Conservation (phyloP, 2,329 filamentous ascomycete genomes). For the Fusarium sp. region DNA sequence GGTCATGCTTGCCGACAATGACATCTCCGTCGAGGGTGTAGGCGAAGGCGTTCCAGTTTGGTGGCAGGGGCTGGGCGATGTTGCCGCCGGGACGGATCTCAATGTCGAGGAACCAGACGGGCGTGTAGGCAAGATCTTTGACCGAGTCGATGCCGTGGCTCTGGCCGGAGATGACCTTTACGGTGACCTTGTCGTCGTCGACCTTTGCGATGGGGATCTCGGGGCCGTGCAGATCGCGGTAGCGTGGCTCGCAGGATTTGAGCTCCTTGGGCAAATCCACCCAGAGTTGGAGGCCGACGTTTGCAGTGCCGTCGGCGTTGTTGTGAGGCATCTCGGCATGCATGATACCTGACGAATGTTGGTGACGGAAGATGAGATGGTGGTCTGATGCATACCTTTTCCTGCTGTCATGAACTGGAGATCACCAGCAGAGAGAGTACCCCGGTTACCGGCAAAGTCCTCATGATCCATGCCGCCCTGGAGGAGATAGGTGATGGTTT, state of each 20-base stretch:
- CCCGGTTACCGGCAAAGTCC: constrained; percentile 86
- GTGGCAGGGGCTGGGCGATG: constrained; percentile 77
- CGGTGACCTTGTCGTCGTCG: constrained; percentile 76
- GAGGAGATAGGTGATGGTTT: constrained; percentile 90
- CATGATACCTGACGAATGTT: constrained; percentile 72
- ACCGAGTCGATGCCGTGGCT: constrained; percentile 86
- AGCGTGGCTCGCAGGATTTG: constrained; percentile 90
- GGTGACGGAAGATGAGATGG: not conserved
- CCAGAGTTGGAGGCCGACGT: constrained; percentile 93
- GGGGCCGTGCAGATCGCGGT: constrained; percentile 79
- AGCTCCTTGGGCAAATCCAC: constrained; percentile 85
- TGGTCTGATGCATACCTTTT: constrained; percentile 33
- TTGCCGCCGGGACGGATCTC: constrained; percentile 80
- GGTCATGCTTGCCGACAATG: constrained; percentile 65
- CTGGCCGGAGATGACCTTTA: constrained; percentile 92
- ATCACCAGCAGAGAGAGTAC: constrained; percentile 86
- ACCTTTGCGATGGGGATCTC: constrained; percentile 82
- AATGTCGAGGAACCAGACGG: constrained; percentile 94
- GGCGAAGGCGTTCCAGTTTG: constrained; percentile 88
- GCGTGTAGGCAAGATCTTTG: constrained; percentile 92
- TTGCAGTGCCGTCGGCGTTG: constrained; percentile 77
- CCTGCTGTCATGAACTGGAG: constrained; percentile 98
- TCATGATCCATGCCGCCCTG: constrained; percentile 87
- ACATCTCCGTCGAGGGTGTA: constrained; percentile 83
- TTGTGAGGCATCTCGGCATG: constrained; percentile 94